These are phyloP conservation scores for Phytophthora nicotianae DNA, from an alignment of 352 stramenopile species.

Conservation along the genomic window DNA sequence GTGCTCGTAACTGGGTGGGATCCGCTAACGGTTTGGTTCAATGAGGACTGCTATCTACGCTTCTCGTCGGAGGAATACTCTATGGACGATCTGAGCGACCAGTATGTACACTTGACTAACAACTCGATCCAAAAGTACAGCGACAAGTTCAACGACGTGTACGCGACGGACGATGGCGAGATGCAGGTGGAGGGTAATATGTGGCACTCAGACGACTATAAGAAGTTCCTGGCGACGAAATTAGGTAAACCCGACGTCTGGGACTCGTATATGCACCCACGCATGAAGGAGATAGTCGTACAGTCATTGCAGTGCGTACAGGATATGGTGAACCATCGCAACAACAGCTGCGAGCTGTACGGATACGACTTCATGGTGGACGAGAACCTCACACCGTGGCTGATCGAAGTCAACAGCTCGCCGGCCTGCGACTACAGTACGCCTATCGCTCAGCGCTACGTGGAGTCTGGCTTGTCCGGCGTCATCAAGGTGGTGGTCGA, in stretches of 20 bases:
- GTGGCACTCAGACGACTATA: conserved; percentile 82
- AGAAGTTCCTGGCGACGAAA: conserved; percentile 46
- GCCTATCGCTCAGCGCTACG: conserved; percentile 87
- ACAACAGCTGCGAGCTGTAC: conserved; percentile 93
- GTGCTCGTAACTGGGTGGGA: conserved; percentile 94
- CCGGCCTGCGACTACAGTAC: conserved; percentile 95
- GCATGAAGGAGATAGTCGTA: conserved; percentile 90
- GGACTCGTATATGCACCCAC: conserved; percentile 58
- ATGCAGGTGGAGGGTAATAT: conserved; percentile 76
- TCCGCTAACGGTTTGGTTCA: conserved; percentile 93
- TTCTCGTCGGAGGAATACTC: conserved; percentile 90
- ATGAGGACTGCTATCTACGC: conserved; percentile 91
- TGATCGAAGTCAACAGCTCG: conserved; percentile 94
- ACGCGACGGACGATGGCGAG: conserved; percentile 65
- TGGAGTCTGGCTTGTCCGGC: conserved; percentile 80
- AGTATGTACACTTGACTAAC: conserved; percentile 94
- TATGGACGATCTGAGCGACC: conserved; percentile 80
- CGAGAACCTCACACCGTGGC: conserved; percentile 79
- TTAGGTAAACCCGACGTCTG: conserved; percentile 45
- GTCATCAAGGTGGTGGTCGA: conserved; percentile 92
- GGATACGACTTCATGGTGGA: conserved; percentile 96
- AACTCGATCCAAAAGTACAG: conserved; percentile 94
- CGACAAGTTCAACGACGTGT: conserved; percentile 88
- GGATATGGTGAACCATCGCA: conserved; percentile 86
- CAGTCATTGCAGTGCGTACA: conserved; percentile 87